Conservation (phyloP, 2,329 filamentous ascomycete genomes). For the Fusarium tricinctum region DNA sequence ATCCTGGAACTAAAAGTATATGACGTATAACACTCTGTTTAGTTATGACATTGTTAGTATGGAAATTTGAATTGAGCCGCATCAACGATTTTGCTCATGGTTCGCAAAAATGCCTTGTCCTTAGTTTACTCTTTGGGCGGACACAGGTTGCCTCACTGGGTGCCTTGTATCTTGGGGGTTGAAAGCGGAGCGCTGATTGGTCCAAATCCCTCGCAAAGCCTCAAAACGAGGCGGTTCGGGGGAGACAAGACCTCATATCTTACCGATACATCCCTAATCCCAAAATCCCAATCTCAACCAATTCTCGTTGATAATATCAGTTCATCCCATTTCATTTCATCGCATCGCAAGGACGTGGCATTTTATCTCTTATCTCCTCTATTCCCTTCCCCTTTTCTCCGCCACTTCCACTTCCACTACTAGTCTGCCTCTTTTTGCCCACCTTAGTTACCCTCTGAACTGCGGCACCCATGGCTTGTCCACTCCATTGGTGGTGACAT, state of each 20-base stretch:
- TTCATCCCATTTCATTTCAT: not conserved
- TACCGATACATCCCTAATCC: not conserved
- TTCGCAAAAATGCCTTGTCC: constrained; percentile 28
- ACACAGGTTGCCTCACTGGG: constrained; percentile 37
- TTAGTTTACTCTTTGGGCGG: constrained; percentile 21
- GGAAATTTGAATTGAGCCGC: constrained; percentile 28
- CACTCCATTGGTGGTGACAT: constrained; percentile 3
- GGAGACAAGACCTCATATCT: constrained; percentile 20
- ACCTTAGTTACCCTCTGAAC: not conserved
- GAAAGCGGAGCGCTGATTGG: constrained; percentile 36
- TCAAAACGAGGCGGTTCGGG: constrained; percentile 40
- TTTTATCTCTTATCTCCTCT: constrained; percentile 15
- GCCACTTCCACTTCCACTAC: constrained; percentile 19
- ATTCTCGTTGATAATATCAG: not conserved
- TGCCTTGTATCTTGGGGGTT: constrained; percentile 39
- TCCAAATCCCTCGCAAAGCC: constrained; percentile 17
- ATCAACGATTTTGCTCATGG: constrained; percentile 22
- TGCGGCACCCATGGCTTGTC: constrained; percentile 11
- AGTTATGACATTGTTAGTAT: too few species aligned
- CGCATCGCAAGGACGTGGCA: constrained; percentile 13
- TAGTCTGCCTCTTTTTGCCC: constrained; percentile 16
- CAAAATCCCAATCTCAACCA: too few species aligned
- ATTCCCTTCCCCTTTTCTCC: constrained; percentile 12
- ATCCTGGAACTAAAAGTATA: not conserved
- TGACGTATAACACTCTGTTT: not conserved